A percentile compares a stretch with the other conserved stretches of the same genome.
Evolutionary conservation across 129 eudicot genomes (phyloP).

Genomic region (Arctium minus): DNA sequence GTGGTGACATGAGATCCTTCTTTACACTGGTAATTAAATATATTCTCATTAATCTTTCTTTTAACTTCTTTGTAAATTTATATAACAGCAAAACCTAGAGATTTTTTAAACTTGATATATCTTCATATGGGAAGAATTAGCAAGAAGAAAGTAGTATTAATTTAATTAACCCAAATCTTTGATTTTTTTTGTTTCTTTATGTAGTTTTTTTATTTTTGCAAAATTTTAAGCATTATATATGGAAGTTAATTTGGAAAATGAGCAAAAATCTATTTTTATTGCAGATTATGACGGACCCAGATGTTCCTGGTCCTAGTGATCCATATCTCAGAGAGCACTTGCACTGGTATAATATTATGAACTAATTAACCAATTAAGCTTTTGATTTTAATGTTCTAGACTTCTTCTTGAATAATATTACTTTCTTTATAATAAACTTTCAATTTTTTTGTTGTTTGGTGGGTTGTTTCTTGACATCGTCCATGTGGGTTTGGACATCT

Average conservation of each 20-base stretch:
- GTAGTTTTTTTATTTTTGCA: too few species aligned
- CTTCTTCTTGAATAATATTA: background rate
- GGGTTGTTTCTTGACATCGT: background rate
- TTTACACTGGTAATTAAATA: slow-evolving; percentile 70
- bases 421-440: background rate
- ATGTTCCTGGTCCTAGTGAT: slow-evolving; percentile 99
- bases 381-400: background rate
- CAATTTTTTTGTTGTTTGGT: background rate
- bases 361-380: background rate
- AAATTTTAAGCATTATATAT: too few species aligned
- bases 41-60: background rate
- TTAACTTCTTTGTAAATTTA: background rate
- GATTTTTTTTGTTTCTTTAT: background rate
- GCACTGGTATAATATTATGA: slow-evolving; percentile 52
- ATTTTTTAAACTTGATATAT: too few species aligned
- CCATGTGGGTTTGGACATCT: slow-evolving; percentile 3
- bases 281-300: slow-evolving; percentile 98
- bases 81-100: too few species aligned
- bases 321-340: slow-evolving; percentile 95
- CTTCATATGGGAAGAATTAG: background rate
- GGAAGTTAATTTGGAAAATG: background rate
- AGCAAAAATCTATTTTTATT: background rate
- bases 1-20: slow-evolving; percentile 87
- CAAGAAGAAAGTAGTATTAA: background rate
- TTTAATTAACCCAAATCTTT: background rate